phyloP scores from a whole-genome alignment of 371 early-diverging fungal species.

The Scutellospora calospora region DNA sequence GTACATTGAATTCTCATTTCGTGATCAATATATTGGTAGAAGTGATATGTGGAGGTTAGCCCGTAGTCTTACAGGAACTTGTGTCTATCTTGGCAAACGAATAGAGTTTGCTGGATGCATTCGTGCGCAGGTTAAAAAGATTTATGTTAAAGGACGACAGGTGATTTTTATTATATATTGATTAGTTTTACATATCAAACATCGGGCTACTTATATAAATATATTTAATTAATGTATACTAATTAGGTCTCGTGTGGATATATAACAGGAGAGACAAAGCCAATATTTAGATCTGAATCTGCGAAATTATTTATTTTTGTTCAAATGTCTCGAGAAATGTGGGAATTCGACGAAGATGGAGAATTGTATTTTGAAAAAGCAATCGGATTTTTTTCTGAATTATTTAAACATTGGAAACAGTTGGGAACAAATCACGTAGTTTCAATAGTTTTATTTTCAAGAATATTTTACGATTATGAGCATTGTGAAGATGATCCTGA shows the following conservation, averaged over 20 bases:
- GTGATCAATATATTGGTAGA: constrained; percentile 93
- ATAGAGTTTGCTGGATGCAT: constrained; percentile 75
- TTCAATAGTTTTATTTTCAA: constrained; percentile 91
- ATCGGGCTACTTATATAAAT: not conserved
- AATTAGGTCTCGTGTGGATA: constrained; percentile 75
- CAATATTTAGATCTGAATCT: constrained; percentile 94
- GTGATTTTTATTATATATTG: constrained; percentile 51
- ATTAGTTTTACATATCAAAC: not conserved
- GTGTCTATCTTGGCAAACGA: constrained; percentile 84
- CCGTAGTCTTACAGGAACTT: constrained; percentile 71
- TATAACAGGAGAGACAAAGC: constrained; percentile 79
- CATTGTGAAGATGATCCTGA: constrained; percentile 60
- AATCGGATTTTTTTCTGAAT: constrained; percentile 88
- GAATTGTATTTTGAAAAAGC: constrained; percentile 93
- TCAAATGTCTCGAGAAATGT: constrained; percentile 96
- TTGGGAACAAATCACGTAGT: constrained; percentile 94
- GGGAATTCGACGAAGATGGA: constrained; percentile 97
- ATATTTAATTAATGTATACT: not conserved
- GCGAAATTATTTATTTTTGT: constrained; percentile 93
- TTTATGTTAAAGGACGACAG: constrained; percentile 69
- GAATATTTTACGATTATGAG: constrained; percentile 79
- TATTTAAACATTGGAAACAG: constrained; percentile 89
- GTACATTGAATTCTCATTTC: constrained; percentile 87
- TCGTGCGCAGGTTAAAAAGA: constrained; percentile 86
- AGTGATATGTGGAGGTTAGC: constrained; percentile 95